phyloP scores from a whole-genome alignment of 2,329 filamentous ascomycete genomes.

The Emmonsiellopsis sp. region DNA sequence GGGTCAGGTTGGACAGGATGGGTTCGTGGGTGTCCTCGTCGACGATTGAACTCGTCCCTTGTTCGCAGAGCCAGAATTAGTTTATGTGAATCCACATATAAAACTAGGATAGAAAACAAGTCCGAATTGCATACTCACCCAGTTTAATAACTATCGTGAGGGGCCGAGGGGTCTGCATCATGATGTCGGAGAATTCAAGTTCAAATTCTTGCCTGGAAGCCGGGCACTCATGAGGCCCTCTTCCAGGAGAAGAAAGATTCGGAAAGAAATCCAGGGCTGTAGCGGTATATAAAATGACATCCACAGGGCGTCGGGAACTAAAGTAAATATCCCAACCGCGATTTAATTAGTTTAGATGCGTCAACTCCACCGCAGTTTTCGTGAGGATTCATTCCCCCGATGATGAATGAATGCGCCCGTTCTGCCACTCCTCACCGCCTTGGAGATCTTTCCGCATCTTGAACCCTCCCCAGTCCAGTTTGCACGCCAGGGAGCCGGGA shows the following conservation, averaged over 20 bases:
- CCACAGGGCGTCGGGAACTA: not conserved
- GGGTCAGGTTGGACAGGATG: slow-evolving; percentile 76
- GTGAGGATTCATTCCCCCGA: too few relatives aligned
- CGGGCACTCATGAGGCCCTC: not conserved
- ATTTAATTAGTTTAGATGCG: too few relatives aligned
- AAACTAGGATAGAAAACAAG: slow-evolving; percentile 5
- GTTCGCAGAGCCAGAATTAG: slow-evolving; percentile 10
- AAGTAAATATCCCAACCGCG: too few relatives aligned
- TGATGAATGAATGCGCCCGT: slow-evolving; percentile 9
- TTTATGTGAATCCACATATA: slow-evolving; percentile 1
- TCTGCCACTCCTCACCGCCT: slow-evolving; percentile 24
- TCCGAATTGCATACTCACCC: slow-evolving; percentile 43
- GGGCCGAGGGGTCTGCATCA: slow-evolving; percentile 57
- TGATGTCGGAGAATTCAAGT: slow-evolving; percentile 18
- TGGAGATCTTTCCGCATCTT: not conserved
- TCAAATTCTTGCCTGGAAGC: slow-evolving; percentile 2
- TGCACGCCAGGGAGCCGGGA: too few relatives aligned
- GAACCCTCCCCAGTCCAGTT: not conserved
- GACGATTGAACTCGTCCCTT: slow-evolving; percentile 97
- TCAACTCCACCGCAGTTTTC: too few relatives aligned
- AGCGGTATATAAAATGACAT: not conserved
- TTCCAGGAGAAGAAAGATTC: slow-evolving; percentile 2
- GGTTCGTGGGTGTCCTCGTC: slow-evolving; percentile 93
- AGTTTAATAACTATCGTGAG: slow-evolving; percentile 81
- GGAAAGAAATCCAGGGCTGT: not conserved